Conservation (phyloP, 192 early-diverging fungal genomes). For the Backusella macrospora region DNA sequence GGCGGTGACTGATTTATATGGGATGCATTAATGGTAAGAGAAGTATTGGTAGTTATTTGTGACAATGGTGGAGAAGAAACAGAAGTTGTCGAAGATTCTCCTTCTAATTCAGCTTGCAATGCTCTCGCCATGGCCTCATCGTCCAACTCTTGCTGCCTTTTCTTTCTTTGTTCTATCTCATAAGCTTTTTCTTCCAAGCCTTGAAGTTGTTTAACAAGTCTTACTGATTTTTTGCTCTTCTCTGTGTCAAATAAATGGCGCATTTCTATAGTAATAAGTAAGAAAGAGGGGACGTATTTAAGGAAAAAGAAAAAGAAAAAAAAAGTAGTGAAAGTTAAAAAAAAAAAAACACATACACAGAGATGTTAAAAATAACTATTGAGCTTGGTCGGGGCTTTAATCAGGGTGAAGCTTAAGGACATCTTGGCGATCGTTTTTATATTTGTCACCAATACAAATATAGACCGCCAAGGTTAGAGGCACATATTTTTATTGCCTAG, state of each 20-base stretch:
- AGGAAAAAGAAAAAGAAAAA: not conserved
- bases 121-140: constrained; percentile 20
- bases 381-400: not conserved
- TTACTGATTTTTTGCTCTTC: constrained; percentile 22
- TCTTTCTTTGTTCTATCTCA: constrained; percentile 15
- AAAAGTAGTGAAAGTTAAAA: not conserved
- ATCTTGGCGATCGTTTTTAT: not conserved
- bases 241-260: constrained; percentile 1
- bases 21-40: not conserved
- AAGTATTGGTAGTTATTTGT: not conserved
- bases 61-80: not conserved
- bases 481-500: not conserved
- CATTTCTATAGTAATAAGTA: constrained; percentile 8
- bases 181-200: constrained; percentile 4
- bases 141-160: constrained; percentile 11
- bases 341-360: not conserved
- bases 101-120: constrained; percentile 19
- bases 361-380: not conserved
- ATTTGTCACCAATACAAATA: not conserved
- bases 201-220: constrained; percentile 14
- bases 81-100: not conserved
- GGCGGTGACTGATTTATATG: not conserved
- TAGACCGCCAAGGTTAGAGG: constrained; percentile 1
- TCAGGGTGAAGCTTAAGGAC: not conserved
- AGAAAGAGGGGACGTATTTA: not conserved